Evolutionary conservation across 441 rosid species (phyloP).

Genomic region (Macaranga tanarius): DNA sequence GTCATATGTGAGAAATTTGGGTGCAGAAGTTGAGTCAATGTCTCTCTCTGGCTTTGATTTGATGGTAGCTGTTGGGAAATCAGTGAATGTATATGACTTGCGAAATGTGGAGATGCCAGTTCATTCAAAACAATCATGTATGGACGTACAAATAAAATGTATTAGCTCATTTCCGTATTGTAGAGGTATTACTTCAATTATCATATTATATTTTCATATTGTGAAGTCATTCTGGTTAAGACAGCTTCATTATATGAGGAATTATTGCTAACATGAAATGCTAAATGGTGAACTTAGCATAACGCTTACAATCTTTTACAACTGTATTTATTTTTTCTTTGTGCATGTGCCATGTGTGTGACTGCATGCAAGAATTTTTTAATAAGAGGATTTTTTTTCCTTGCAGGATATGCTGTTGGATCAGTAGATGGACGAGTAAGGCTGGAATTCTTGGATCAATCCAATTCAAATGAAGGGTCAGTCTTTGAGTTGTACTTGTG

Average conservation of each 20-base stretch:
- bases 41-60: slow-evolving; percentile 63
- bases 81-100: slow-evolving; percentile 59
- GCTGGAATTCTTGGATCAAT: slow-evolving; percentile 47
- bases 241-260: slow-evolving; percentile 7
- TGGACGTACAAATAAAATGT: slow-evolving; percentile 59
- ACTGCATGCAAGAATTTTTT: not conserved
- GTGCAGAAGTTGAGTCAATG: slow-evolving; percentile 60
- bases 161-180: slow-evolving; percentile 54
- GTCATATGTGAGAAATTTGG: slow-evolving; percentile 33
- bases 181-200: slow-evolving; percentile 46
- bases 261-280: not conserved
- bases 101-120: slow-evolving; percentile 57
- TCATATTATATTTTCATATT: slow-evolving; percentile 14
- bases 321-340: not conserved
- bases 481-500: slow-evolving; percentile 20
- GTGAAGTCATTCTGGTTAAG: slow-evolving; percentile 11
- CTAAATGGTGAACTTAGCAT: not conserved
- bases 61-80: slow-evolving; percentile 58
- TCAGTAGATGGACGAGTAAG: slow-evolving; percentile 83
- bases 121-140: slow-evolving; percentile 45
- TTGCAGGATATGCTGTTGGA: slow-evolving; percentile 84
- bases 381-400: slow-evolving; percentile 19
- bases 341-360: not conserved
- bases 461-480: slow-evolving; percentile 51
- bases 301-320: not conserved